phyloP scores from a whole-genome alignment of 78 protist species.

The Chrysochromulina parva region DNA sequence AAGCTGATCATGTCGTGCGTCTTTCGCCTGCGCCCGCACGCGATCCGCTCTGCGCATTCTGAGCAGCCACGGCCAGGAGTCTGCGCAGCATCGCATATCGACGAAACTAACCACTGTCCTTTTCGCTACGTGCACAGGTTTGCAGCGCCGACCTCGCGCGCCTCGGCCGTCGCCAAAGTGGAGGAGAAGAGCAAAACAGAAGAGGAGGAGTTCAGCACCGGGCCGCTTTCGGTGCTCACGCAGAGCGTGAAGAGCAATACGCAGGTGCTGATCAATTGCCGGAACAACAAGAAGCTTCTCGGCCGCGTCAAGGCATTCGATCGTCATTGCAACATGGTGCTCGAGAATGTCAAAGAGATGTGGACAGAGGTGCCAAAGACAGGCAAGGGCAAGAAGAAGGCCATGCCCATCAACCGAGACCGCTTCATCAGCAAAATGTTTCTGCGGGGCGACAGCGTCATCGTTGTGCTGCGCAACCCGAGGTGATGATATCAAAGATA shows the following conservation, averaged over 20 bases:
- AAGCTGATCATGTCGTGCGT: too few species aligned
- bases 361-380: conserved; percentile 91
- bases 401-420: conserved; percentile 88
- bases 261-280: conserved; percentile 88
- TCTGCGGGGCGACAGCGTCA: conserved; percentile 98
- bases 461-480: conserved; percentile 93
- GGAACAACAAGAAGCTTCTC: conserved; percentile 96
- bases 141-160: neutral
- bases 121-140: too few species aligned
- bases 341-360: conserved; percentile 95
- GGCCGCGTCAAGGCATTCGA: conserved; percentile 98
- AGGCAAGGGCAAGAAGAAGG: conserved; percentile 81
- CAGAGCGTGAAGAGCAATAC: conserved; percentile 79
- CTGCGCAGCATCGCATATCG: too few species aligned
- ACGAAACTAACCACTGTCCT: too few species aligned
- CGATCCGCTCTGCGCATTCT: too few species aligned
- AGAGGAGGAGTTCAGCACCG: conserved; percentile 82
- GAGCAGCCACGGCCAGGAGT: too few species aligned
- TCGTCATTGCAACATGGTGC: conserved; percentile 98
- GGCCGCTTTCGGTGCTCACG: conserved; percentile 93
- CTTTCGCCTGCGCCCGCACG: too few species aligned
- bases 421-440: conserved; percentile 94
- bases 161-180: neutral
- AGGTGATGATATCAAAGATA: neutral
- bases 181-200: conserved; percentile 38